Conservation (phyloP, 2,329 filamentous ascomycete species). For the Epichloe gansuensis region DNA sequence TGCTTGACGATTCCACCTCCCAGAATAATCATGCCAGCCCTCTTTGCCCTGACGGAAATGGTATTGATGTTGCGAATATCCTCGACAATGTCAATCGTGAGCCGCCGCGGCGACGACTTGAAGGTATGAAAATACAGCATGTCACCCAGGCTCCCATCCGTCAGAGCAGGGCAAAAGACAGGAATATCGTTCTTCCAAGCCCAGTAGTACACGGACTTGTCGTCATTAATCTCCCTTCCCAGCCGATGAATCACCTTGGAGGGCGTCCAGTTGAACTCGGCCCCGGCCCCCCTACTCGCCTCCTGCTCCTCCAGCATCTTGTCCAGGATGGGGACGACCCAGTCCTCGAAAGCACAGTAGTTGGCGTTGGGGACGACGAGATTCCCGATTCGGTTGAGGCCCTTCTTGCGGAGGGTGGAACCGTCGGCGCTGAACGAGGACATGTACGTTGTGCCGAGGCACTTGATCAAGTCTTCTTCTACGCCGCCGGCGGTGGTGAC, state of each 20-base stretch:
- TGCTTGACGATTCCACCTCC: constrained; percentile 96
- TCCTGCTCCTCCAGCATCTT: constrained; percentile 90
- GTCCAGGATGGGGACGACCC: constrained; percentile 92
- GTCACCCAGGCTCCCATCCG: constrained; percentile 87
- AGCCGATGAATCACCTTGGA: constrained; percentile 82
- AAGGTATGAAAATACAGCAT: constrained; percentile 99
- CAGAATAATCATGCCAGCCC: constrained; percentile 88
- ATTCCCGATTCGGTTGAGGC: constrained; percentile 92
- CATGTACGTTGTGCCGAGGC: constrained; percentile 85
- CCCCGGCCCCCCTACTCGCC: constrained; percentile 53
- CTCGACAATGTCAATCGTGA: constrained; percentile 83
- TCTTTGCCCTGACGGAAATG: constrained; percentile 72
- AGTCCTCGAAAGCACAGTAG: constrained; percentile 93
- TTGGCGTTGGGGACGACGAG: constrained; percentile 92
- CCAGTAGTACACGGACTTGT: constrained; percentile 91
- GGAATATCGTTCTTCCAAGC: constrained; percentile 94
- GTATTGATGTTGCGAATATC: constrained; percentile 92
- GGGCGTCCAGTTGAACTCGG: constrained; percentile 79
- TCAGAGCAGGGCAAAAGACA: constrained; percentile 91
- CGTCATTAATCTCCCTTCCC: constrained; percentile 87
- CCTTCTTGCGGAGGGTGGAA: constrained; percentile 64
- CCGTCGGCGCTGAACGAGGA: constrained; percentile 71
- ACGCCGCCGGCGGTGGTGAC: constrained; percentile 93
- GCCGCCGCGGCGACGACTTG: constrained; percentile 67
- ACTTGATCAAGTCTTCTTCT: constrained; percentile 98